Evolutionary conservation across 768 basidiomycete species (phyloP), one percentile per base, ranked within the genome.

Genomic region (Kwoniella sp.): DNA sequence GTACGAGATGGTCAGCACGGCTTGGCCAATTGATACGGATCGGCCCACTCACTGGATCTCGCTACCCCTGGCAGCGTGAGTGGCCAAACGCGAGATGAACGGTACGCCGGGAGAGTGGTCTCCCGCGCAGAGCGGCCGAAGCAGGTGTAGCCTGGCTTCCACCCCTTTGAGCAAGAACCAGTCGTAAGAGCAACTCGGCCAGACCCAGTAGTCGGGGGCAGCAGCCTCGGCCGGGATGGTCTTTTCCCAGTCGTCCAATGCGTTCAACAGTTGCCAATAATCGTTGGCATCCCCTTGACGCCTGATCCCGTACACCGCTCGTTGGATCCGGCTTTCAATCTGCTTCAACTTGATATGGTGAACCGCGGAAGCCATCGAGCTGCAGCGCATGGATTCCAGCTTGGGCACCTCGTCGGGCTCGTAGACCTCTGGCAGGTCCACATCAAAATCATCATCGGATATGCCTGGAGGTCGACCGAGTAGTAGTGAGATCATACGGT

Each of bases 371-470:
- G 26, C 42, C 57, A 54, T 54, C 6, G 52, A 49, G 33, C 51
- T 37, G 34, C n/a, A 23, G 14, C n/a, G 43, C 36, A 53, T 31
- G 4, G 28, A 41, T 11, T 19, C 11, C 15, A 54, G 14, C 11
- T n/a, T 23, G 2, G 36, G 36, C 5, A 23, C 26, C 26, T 44
- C 42, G 15, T 40, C 28, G 11, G 45, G 25, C 6, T 31, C 31
- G 25, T 43, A 44, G 11, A 39, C 34, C 2, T 45, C 43, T 12
- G 57, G 44, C 12, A 67, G 46, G 12, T 63, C 65, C 27, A 62
- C 58, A 44, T 70, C 69, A 38, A 67, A 62, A 42, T 70, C 69
- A 27, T 62, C 52, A 45, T 70, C 69, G 7, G 59, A 46, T 26
- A 70, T 61, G 9, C 61, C 55, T 3, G 46, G 39, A 0, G 69